Percentiles rank a stretch among this genome's conserved stretches.
Evolutionary conservation across 805 yeast species (phyloP).

Genomic region (Limtongozyma cylindracea): DNA sequence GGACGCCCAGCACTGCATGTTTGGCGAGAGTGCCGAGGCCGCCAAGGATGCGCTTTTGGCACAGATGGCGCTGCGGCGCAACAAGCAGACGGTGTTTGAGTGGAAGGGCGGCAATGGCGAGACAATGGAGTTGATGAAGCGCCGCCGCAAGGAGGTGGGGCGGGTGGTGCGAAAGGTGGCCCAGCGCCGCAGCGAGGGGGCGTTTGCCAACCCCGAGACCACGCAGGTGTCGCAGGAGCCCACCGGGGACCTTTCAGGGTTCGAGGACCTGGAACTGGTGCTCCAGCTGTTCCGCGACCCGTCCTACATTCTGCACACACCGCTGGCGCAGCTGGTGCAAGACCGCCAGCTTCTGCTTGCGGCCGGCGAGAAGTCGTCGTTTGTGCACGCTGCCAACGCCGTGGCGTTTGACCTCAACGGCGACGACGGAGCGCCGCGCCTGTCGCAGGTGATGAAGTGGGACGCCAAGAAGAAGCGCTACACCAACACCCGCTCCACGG

Average conservation of each 20-base stretch:
- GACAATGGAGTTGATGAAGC: slow-evolving; percentile 62
- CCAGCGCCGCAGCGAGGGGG: too few species aligned
- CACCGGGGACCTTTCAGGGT: slow-evolving; percentile 17
- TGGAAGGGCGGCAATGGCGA: slow-evolving; percentile 36
- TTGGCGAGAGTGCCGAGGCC: slow-evolving; percentile 50
- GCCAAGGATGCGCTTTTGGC: slow-evolving; percentile 54
- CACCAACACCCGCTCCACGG: slow-evolving; percentile 55
- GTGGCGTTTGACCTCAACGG: slow-evolving; percentile 70
- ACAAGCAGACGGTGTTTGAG: slow-evolving; percentile 88
- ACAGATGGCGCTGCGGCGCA: slow-evolving; percentile 37
- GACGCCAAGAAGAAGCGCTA: slow-evolving; percentile 83
- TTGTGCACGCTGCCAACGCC: slow-evolving; percentile 59
- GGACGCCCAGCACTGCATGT: slow-evolving; percentile 70
- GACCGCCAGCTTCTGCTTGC: slow-evolving; percentile 28
- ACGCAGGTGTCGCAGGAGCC: slow-evolving; percentile 12
- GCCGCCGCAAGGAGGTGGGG: slow-evolving; percentile 63
- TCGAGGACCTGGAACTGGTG: slow-evolving; percentile 17
- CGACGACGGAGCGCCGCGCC: slow-evolving; percentile 48
- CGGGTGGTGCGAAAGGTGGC: too few species aligned
- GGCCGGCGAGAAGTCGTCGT: slow-evolving; percentile 19
- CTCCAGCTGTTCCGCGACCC: slow-evolving; percentile 55
- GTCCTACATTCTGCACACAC: slow-evolving; percentile 69
- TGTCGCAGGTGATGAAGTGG: slow-evolving; percentile 68
- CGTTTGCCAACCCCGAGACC: slow-evolving; percentile 36
- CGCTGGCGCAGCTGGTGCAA: slow-evolving; percentile 55